These are phyloP conservation scores for Xylariaceae sp. DNA, from an alignment of 2,329 filamentous ascomycete species.

Conservation along the genomic window DNA sequence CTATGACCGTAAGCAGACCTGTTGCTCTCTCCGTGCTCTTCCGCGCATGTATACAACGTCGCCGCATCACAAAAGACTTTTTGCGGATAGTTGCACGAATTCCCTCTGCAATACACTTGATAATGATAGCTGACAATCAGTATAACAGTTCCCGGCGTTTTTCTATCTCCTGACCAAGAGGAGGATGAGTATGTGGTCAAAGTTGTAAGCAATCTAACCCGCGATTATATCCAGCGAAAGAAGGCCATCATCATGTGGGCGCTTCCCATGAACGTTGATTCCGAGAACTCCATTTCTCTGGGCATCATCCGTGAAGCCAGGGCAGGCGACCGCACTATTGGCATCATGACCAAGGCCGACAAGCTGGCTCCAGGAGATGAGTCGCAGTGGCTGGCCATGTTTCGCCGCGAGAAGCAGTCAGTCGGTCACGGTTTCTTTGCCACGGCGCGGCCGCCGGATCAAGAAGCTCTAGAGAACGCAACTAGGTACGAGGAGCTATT, in stretches of 20 bases:
- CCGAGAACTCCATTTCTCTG: slow-evolving; percentile 69
- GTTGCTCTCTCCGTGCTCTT: too few species aligned
- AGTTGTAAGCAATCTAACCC: slow-evolving; percentile 67
- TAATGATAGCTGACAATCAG: too few species aligned
- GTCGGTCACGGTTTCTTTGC: slow-evolving; percentile 76
- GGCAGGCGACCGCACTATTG: slow-evolving; percentile 59
- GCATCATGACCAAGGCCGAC: slow-evolving; percentile 84
- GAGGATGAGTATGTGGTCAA: slow-evolving; percentile 65
- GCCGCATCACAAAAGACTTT: too few species aligned
- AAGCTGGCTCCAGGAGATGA: slow-evolving; percentile 50
- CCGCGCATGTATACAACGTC: too few species aligned
- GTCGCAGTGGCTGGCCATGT: slow-evolving; percentile 58
- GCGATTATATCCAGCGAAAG: slow-evolving; percentile 62
- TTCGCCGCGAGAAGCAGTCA: slow-evolving; percentile 56
- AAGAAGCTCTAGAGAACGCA: slow-evolving; percentile 48
- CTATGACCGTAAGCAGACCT: slow-evolving; percentile 61
- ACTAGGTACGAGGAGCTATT: slow-evolving; percentile 48
- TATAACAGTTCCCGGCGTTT: slow-evolving; percentile 64
- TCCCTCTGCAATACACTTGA: too few species aligned
- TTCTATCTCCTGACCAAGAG: slow-evolving; percentile 62
- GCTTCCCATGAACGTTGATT: slow-evolving; percentile 72
- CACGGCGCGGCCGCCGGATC: slow-evolving; percentile 60
- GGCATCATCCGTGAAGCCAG: slow-evolving; percentile 55
- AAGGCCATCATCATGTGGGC: slow-evolving; percentile 75
- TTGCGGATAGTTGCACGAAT: too few species aligned